phyloP scores from a whole-genome alignment of 768 basidiomycete species.

The Termitomyces sp. region DNA sequence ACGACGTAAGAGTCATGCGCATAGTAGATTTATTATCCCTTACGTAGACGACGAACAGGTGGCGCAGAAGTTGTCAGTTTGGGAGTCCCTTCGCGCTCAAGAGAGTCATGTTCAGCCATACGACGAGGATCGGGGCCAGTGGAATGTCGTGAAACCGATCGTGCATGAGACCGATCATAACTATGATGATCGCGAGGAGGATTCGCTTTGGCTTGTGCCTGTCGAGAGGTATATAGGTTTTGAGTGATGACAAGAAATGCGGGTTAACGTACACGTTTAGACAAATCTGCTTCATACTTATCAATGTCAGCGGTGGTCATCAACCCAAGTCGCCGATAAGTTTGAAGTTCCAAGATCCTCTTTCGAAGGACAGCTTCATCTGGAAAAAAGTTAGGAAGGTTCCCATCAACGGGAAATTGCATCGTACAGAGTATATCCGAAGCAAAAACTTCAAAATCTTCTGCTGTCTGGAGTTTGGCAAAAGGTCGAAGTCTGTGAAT shows the following conservation, averaged over 20 bases:
- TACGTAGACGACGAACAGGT: constrained; percentile 46
- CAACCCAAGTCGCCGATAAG: constrained; percentile 84
- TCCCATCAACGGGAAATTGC: neutral
- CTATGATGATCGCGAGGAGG: constrained; percentile 55
- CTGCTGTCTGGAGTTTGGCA: constrained; percentile 83
- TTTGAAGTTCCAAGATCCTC: constrained; percentile 87
- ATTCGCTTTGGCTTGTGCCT: constrained; percentile 66
- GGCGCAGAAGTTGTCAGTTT: constrained; percentile 37
- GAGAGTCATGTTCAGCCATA: constrained; percentile 47
- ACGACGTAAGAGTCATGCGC: neutral
- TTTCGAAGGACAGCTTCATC: constrained; percentile 88
- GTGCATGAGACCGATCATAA: constrained; percentile 49
- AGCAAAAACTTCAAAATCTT: constrained; percentile 87
- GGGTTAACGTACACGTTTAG: constrained; percentile 54
- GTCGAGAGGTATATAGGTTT: neutral
- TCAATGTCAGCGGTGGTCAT: constrained; percentile 87
- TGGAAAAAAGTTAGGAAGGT: constrained; percentile 29
- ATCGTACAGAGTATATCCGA: constrained; percentile 86
- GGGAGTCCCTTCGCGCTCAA: constrained; percentile 63
- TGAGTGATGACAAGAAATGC: constrained; percentile 2
- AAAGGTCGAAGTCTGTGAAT: constrained; percentile 88
- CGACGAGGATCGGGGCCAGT: constrained; percentile 55
- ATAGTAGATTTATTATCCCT: constrained; percentile 22
- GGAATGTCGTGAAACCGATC: constrained; percentile 51
- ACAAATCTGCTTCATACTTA: constrained; percentile 76